Conservation (phyloP, 768 basidiomycete species). For the Rhizopogon vesiculosus region DNA sequence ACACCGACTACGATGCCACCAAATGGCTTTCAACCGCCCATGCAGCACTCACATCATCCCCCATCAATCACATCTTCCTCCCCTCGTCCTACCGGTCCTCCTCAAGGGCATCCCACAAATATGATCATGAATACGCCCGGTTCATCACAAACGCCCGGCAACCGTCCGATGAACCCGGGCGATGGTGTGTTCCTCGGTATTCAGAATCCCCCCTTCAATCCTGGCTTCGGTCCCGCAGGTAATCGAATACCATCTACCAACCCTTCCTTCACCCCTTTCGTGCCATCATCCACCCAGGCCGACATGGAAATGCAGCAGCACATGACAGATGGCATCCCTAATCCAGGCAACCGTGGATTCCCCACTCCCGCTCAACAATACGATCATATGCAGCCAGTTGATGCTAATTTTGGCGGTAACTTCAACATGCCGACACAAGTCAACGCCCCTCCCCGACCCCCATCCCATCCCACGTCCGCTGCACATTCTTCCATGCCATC, state of each 20-base stretch:
- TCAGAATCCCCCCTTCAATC: constrained; percentile 29
- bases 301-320: constrained; percentile 41
- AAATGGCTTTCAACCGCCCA: constrained; percentile 20
- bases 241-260: constrained; percentile 29
- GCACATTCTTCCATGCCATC: constrained; percentile 25
- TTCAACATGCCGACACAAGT: constrained; percentile 32
- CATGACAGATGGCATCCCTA: constrained; percentile 34
- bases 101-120: constrained; percentile 24
- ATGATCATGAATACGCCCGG: constrained; percentile 28
- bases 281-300: constrained; percentile 47
- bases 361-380: constrained; percentile 64
- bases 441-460: constrained; percentile 38
- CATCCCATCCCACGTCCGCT: constrained; percentile 34
- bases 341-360: constrained; percentile 29
- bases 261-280: constrained; percentile 38
- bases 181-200: constrained; percentile 42
- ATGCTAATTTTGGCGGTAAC: constrained; percentile 24
- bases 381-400: constrained; percentile 46
- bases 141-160: constrained; percentile 23
- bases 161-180: constrained; percentile 41
- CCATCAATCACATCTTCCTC: constrained; percentile 24
- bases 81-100: constrained; percentile 22
- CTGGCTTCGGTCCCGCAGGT: constrained; percentile 27
- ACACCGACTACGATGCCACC: constrained; percentile 26
- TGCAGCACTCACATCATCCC: constrained; percentile 25